Base-by-base conservation (phyloP, 2,329 filamentous ascomycete species). In the Phialocephala subalpina region DNA sequence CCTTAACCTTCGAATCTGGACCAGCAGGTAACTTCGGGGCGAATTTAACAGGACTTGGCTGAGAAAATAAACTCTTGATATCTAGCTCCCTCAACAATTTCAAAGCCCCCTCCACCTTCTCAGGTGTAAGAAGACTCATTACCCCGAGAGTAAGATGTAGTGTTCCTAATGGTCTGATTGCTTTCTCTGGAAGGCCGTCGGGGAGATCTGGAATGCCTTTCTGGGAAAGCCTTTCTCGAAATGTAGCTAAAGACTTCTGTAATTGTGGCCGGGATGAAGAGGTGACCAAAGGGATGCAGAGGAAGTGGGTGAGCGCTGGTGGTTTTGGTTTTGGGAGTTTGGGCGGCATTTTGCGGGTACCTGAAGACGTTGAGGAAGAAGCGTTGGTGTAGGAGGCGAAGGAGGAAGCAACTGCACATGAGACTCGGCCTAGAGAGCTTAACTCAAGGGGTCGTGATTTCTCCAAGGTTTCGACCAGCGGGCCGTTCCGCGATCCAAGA, bases 81-180 rank as follows among this genome's bases (percentile, higher is more conserved):
- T 88, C 80, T 0, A 88, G 72, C 0, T 74, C 75, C 12, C 79
- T 66, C 0, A 89, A 76, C 16, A 84, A 77, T 0, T 72, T 52
- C 27, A 82, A 70, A 0, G 86, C 87, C 35, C 79, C 77, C 0
- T 82, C 73, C 2, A 90, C 68, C 0, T 79, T 77, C 55, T 84
- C 82, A 2, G 82, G 78, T 2, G 80, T 82, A 2, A 82, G 78
- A 11, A 97, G 84, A 69, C 86, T 90, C 91, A 97, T 94, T 1
- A 97, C 92, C 0, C 94, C 94, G 0, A 97, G 83, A 0, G 94
- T 97, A 2, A 97, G 81, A 78, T 98, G 95, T 57, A 97, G 79
- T 0, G 93, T 94, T 0, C 92, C 92, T 0, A 92, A 79, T 0
- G 93, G 93, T 33, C 94, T 83, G 59, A 97, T 81, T 1, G 93